Base-by-base conservation (phyloP, 495 filamentous ascomycete genomes). In the Melanomma pulvis-pyrius region DNA sequence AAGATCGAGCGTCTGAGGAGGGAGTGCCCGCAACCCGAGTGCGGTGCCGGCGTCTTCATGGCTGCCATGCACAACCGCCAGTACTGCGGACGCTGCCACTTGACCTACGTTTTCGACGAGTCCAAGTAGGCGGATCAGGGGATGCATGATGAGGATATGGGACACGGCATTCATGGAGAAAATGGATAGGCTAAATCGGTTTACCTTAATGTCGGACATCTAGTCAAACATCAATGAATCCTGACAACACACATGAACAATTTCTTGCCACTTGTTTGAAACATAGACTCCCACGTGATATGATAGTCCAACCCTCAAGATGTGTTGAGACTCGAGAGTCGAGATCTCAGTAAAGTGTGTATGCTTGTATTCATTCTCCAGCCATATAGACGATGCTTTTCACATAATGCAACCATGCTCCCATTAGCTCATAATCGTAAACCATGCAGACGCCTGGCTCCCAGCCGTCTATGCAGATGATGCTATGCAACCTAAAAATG, bases 41-140 rank as follows among this genome's bases (percentile, higher is more conserved):
- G 94, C 79, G 94, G 94, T 86, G 94, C 94, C 74, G 94, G 94
- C 90, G 86, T 97, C 85, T 99, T 99, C 91, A 99, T 99, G 94
- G 94, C 94, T 79, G 92, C 93, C 74, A 96, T 96, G 92, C 91
- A 96, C 84, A 96, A 99, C 84, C 91, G 94, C 75, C 96, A 99
- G 80, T 99, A 99, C 88, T 99, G 94, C 79, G 94, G 94, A 70
- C 90, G 89, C 77, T 99, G 94, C 89, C 94, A 99, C 86, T 87
- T 98, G 65, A 99, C 94, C 83, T 99, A 99, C 84, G 92, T 98
- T 82, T 98, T 99, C 83, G 96, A 98, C 80, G 90, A 92, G 84
- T 83, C 82, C 74, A 84, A 85, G 73, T 85, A 86, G 59, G 54
- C 24, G 56, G 22, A 47, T 36, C 32, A 48, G 24, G 41, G 30